Percentiles rank a stretch among this genome's conserved stretches.
phyloP scores from a whole-genome alignment of 352 stramenopile species.

The Pythium pyrilobum region DNA sequence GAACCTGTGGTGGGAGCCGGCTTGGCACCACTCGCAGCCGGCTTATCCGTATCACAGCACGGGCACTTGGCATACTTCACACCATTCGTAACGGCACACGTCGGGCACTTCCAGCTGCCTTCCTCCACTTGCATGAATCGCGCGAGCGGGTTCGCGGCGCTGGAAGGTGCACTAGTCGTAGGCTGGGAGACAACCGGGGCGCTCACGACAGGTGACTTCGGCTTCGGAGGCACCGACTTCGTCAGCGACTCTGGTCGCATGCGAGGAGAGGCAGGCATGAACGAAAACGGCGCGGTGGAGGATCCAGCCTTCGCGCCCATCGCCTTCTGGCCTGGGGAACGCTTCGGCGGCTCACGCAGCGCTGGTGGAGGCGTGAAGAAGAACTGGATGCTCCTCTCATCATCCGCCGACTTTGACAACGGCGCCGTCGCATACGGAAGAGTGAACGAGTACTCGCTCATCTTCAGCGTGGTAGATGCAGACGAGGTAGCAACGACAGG shows the following conservation, averaged over 20 bases:
- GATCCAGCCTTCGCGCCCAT: not conserved
- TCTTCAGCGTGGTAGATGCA: not conserved
- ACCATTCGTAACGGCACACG: slow-evolving; percentile 67
- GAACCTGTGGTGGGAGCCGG: no score
- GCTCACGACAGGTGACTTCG: slow-evolving; percentile 8
- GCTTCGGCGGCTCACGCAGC: slow-evolving; percentile 56
- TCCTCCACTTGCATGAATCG: slow-evolving; percentile 50
- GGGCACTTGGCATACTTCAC: slow-evolving; percentile 58
- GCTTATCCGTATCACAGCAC: slow-evolving; percentile 69
- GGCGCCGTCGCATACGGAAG: slow-evolving; percentile 18
- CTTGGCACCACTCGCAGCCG: no score
- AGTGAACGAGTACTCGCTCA: slow-evolving; percentile 49
- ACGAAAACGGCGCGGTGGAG: slow-evolving; percentile 46
- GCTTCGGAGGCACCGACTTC: slow-evolving; percentile 22
- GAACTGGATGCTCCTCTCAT: slow-evolving; percentile 44
- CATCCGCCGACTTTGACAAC: slow-evolving; percentile 16
- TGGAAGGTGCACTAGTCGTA: not conserved
- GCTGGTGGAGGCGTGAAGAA: slow-evolving; percentile 57
- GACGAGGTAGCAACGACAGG: not conserved
- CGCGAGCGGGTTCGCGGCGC: slow-evolving; percentile 35
- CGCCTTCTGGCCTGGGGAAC: slow-evolving; percentile 21
- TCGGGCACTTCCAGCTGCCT: slow-evolving; percentile 76
- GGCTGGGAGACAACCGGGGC: not conserved
- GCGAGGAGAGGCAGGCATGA: slow-evolving; percentile 63
- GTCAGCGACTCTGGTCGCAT: slow-evolving; percentile 35